Evolutionary conservation across 2,329 filamentous ascomycete genomes (phyloP).

Genomic region (Xylaria arbuscula): DNA sequence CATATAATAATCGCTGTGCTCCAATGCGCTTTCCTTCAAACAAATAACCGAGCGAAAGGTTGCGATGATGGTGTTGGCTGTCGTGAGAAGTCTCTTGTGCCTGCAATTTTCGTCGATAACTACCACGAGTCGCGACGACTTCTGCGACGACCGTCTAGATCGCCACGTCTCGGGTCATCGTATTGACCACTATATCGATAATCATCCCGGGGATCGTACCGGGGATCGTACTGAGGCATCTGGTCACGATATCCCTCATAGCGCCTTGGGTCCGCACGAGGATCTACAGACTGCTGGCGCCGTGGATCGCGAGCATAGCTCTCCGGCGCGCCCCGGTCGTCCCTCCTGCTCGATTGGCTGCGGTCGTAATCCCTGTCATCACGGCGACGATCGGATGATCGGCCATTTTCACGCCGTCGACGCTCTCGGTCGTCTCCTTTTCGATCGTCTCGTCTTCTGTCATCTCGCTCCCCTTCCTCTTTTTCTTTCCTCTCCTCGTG

Average conservation of each 20-base stretch:
- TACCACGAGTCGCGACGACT: constrained; percentile 45
- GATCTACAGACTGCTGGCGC: constrained; percentile 28
- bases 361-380: background rate
- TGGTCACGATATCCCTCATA: constrained; percentile 38
- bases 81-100: background rate
- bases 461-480: constrained; percentile 42
- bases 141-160: constrained; percentile 35
- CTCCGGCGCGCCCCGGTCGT: background rate
- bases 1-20: constrained; percentile 17
- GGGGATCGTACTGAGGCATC: constrained; percentile 32
- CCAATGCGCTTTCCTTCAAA: background rate
- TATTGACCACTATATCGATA: constrained; percentile 37
- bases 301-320: constrained; percentile 17
- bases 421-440: constrained; percentile 16
- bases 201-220: constrained; percentile 35
- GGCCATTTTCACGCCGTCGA: constrained; percentile 32
- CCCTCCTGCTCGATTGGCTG: constrained; percentile 1
- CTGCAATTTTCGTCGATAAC: background rate
- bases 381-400: constrained; percentile 23
- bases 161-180: constrained; percentile 29
- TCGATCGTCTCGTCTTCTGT: constrained; percentile 35
- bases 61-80: background rate
- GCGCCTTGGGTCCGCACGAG: constrained; percentile 31
- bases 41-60: too few relatives aligned
- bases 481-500: constrained; percentile 49